Base-by-base conservation (phyloP, 345 rosid genomes). In the Moringa oleifera region DNA sequence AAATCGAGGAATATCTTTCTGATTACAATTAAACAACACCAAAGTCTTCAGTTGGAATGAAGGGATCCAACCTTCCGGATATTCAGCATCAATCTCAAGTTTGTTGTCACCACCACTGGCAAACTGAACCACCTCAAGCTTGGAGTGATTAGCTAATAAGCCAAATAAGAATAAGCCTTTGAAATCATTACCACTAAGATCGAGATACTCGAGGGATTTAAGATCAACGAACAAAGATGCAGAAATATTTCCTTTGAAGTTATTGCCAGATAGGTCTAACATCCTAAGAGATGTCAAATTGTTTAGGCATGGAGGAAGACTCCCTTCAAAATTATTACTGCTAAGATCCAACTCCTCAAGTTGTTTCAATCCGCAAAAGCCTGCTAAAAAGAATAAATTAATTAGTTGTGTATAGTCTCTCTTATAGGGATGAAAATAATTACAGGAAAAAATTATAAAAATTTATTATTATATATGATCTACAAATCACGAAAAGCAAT, bases 181-280 rank as follows among this genome's bases (percentile, higher is more conserved):
- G 0, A 74, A 49, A 0, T 6, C 24, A 2, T 70, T 74, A 7
- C 49, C 0, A 0, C 66, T 57, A 2, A 74, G 62, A 7, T 58
- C 33, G 1, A 70, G 31, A 7, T 18, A 28, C 31, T 6, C 51
- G 7, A 62, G 45, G 1, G 64, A 55, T 33, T 8, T 24, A 7
- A 57, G 65, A 20, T 15, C 49, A 0, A 24, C 2, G 23, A 68
- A 31, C 4, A 67, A 52, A 45, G 36, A 23, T 0, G 52, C 25
- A 0, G 64, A 20, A 18, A 61, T 36, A 12, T 65, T 31, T 61
- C 77, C 73, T 0, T 52, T 25, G 13, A 74, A 45, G n/a, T 19
- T 61, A 1, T 67, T 75, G 16, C 11, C 0, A 0, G 75, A 70
- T 9, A 75, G 53, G 28, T 66, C 51, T 2, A 75, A 45, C 15